Percentiles rank a stretch among this genome's conserved stretches.
These are phyloP conservation scores for Syzygium malaccense DNA, from an alignment of 441 rosid species.

Conservation along the genomic window DNA sequence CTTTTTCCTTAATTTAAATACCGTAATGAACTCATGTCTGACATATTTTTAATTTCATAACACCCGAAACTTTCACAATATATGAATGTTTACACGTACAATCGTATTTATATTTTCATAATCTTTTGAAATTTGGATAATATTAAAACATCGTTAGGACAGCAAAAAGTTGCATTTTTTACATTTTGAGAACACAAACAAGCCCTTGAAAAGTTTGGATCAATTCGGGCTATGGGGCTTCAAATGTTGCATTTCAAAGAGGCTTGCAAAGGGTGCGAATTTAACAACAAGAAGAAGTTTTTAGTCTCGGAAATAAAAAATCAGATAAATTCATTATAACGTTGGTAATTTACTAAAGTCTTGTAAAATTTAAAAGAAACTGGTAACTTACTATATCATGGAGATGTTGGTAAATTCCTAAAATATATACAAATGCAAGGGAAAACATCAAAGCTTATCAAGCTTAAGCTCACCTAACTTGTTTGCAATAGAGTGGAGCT, in stretches of 20 bases:
- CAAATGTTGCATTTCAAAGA: not conserved
- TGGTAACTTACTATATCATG: not conserved
- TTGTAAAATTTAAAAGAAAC: not conserved
- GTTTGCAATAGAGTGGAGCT: not conserved
- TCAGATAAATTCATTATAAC: not conserved
- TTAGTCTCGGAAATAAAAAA: not conserved
- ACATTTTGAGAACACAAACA: not conserved
- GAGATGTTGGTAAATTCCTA: not conserved
- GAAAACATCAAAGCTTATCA: not conserved
- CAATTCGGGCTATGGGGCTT: not conserved
- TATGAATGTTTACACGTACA: not conserved
- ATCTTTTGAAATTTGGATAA: not conserved
- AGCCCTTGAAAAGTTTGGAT: not conserved
- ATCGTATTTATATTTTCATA: not conserved
- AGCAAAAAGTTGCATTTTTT: not conserved
- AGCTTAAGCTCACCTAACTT: not conserved
- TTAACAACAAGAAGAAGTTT: not conserved
- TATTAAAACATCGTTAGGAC: not conserved
- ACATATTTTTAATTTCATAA: not conserved
- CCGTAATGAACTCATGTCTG: fast-evolving
- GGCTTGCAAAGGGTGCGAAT: not conserved
- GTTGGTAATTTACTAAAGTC: not conserved
- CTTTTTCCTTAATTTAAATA: not conserved
- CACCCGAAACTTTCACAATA: not conserved
- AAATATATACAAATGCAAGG: not conserved